Conservation (phyloP, 2,329 filamentous ascomycete genomes). For the Cadophora luteo-olivacea region DNA sequence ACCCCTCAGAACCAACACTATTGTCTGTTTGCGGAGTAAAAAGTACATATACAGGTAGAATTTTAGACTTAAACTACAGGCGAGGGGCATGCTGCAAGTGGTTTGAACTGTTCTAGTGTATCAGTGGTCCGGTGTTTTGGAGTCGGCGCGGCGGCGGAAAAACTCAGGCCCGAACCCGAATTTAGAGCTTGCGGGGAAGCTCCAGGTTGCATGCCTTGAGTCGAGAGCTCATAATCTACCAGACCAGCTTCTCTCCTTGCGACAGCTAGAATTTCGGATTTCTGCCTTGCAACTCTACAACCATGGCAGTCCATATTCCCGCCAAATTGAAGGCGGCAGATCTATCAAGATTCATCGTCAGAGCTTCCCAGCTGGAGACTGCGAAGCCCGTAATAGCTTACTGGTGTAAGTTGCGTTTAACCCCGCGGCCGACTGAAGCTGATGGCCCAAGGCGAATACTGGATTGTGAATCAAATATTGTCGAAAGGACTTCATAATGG, state of each 20-base stretch:
- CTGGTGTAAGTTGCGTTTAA: conserved; percentile 74
- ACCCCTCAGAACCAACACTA: conserved; percentile 1
- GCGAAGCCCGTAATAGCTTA: conserved; percentile 90
- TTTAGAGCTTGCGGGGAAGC: not conserved
- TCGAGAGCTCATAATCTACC: not conserved
- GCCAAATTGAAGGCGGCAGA: conserved; percentile 79
- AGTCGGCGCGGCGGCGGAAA: not conserved
- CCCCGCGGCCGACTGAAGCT: conserved; percentile 23
- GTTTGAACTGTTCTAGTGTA: not conserved
- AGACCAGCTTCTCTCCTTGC: too few relatives aligned
- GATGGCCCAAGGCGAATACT: conserved; percentile 75
- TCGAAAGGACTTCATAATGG: conserved; percentile 77
- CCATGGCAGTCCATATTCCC: conserved; percentile 77
- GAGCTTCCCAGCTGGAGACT: conserved; percentile 83
- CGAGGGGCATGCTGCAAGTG: not conserved
- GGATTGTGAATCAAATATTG: conserved; percentile 91
- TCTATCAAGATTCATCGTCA: conserved; percentile 81
- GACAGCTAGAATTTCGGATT: not conserved
- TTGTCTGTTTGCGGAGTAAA: not conserved
- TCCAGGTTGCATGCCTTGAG: not conserved
- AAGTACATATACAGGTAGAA: not conserved
- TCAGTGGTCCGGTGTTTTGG: not conserved
- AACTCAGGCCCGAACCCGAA: not conserved
- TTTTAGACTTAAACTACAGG: conserved; percentile 4
- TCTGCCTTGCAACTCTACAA: conserved; percentile 1